Base-by-base conservation (phyloP, 2,329 filamentous ascomycete species). In the Diaporthe sp. region DNA sequence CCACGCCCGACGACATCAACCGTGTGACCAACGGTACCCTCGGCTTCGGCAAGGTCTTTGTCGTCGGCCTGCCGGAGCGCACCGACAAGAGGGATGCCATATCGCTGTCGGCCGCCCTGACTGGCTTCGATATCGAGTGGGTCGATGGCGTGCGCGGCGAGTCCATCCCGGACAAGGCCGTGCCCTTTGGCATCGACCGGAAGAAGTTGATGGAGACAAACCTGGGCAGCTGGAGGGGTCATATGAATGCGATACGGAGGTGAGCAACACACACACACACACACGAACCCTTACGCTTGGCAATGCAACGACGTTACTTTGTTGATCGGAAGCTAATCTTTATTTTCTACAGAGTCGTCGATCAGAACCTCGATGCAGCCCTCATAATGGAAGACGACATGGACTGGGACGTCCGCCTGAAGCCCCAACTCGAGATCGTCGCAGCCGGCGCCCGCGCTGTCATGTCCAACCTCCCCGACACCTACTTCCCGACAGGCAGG, bases 21-120 rank as follows among this genome's bases (percentile, higher is more conserved):
- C 78, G 76, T 2, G 79, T 79, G 13, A 73, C 77, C 25, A 82
- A 83, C 73, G 72, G 74, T n/a, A 81, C 79, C 1, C 75, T 82
- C 2, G 81, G 81, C 1, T 82, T 82, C 67, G 76, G 78, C n/a
- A 82, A 81, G 62, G 75, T 82, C 7, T 81, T 90, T 76, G 87
- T 88, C 34, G 84, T 91, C 61, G 89, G 87, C 62, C 83, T 90
- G 8, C 87, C 88, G 0, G 83, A 84, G 28, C 82, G 89, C 5
- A 87, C 85, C 31, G 89, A 91, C 77, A 85, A 88, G 13, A 85
- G 87, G 58, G 88, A 91, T 81, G 83, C 86, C 3, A 85, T 90
- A 79, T 82, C 84, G 1, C 81, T 89, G 9, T 86, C 87, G 2
- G 87, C 87, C 2, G 84, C 85, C 1, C 82, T 88, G 9, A 88